These are phyloP conservation scores for Panicum miliaceum DNA, from an alignment of 176 grass and related monocot species.

Conservation along the genomic window DNA sequence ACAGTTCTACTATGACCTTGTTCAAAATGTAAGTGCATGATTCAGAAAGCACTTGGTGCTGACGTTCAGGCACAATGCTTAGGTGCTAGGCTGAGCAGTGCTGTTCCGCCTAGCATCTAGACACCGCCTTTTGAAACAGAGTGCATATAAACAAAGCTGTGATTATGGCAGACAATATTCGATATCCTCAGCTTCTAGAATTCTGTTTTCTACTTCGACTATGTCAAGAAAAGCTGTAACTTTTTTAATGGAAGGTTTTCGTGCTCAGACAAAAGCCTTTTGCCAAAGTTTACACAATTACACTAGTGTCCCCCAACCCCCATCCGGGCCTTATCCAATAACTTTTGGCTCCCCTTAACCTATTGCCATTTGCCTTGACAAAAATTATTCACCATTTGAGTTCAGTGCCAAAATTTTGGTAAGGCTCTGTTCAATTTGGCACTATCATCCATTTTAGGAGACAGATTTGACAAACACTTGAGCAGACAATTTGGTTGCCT, in stretches of 20 bases:
- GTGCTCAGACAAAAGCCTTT: not conserved
- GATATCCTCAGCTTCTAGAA: not conserved
- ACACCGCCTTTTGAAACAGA: not conserved
- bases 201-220: not conserved
- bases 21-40: too few species aligned
- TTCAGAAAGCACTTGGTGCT: not conserved
- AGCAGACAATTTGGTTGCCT: not conserved
- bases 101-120: not conserved
- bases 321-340: not conserved
- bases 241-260: not conserved
- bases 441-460: not conserved
- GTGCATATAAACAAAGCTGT: conserved; percentile 6
- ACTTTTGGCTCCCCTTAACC: not conserved
- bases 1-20: too few species aligned
- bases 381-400: not conserved
- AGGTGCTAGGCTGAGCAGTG: not conserved
- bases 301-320: not conserved
- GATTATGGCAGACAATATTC: not conserved
- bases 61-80: not conserved
- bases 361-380: not conserved
- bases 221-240: not conserved
- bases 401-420: not conserved
- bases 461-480: not conserved
- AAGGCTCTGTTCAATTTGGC: too few species aligned
- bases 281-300: not conserved